phyloP scores from a whole-genome alignment of 345 rosid genomes.

The Gossypium thurberi region DNA sequence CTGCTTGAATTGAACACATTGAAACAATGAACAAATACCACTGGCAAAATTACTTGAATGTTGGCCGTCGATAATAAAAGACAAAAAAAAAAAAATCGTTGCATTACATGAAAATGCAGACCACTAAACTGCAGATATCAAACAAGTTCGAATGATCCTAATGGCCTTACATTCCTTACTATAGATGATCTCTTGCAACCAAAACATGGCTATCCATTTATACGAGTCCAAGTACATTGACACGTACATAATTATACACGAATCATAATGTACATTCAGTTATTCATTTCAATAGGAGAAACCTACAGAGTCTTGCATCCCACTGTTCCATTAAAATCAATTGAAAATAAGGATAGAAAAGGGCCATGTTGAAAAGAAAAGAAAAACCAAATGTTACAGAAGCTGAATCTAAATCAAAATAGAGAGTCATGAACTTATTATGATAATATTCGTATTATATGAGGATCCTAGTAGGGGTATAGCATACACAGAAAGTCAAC shows the following conservation, averaged over 20 bases:
- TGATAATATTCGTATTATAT: not conserved
- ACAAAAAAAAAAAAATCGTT: not conserved
- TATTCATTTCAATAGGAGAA: not conserved
- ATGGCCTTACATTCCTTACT: not conserved
- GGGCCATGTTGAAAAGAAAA: not conserved
- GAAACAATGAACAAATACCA: not conserved
- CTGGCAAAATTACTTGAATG: not conserved
- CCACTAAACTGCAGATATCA: not conserved
- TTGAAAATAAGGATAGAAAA: not conserved
- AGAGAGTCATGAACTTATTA: not conserved
- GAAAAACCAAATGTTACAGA: not conserved
- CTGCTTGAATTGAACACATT: not conserved
- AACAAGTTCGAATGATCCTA: not conserved
- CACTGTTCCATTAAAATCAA: not conserved
- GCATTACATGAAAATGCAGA: constrained; percentile 2
- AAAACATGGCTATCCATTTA: not conserved
- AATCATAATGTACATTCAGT: not conserved
- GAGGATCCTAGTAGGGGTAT: not conserved
- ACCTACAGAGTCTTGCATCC: not conserved
- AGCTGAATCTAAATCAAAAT: not conserved
- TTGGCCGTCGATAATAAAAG: not conserved
- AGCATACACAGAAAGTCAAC: not conserved
- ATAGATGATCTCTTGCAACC: not conserved
- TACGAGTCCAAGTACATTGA: not conserved
- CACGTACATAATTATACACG: not conserved